Base-by-base conservation (phyloP, 345 rosid species). In the Eucalyptus leucophloia region DNA sequence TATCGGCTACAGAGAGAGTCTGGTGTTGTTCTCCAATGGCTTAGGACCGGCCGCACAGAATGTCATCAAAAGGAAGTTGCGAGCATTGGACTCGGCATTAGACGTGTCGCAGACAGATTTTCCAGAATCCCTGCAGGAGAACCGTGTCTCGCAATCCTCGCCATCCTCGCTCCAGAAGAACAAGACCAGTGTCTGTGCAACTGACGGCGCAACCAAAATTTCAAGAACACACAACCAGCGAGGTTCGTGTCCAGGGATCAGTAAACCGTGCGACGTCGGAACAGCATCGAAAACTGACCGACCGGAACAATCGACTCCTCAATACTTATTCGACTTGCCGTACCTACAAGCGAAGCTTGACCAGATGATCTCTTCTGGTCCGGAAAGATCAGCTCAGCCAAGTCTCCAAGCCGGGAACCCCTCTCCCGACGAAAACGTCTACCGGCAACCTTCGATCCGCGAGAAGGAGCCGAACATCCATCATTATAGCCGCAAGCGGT, bases 21-120 rank as follows among this genome's bases (percentile, higher is more conserved):
- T 95, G 87, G 91, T 89, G 94, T 26, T 89, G 88, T 95, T 94
- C 88, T 91, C 89, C 81, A 93, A 91, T 90, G 92, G 92, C 90
- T 90, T 96, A 51, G 98, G 96, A 58, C 94, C 95, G 72, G 92
- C 93, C 19, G 95, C 92, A 30, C 91, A 87, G 88, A 94, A 88
- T 90, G 83, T 94, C 50, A 94, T 96, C 14, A 45, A 82, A 53
- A 88, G 87, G 87, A 96, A 95, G 86, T 82, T 93, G 89, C 89
- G 12, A 49, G 65, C 88, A 53, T 34, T 86, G 88, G 87, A 89
- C 53, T 62, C 89, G 58, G 85, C 86, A 13, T 87, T 28, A n/a
- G 77, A 87, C 62, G 37, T 86, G 28, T 18, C 21, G 45, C 69
- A 19, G 72, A 56, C 88, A 16, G 89, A 90, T 56, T 42, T 86